A percentile compares a stretch with the other conserved stretches of the same genome.
phyloP scores from a whole-genome alignment of 2,329 filamentous ascomycete species.

The Xylariaceae sp. region DNA sequence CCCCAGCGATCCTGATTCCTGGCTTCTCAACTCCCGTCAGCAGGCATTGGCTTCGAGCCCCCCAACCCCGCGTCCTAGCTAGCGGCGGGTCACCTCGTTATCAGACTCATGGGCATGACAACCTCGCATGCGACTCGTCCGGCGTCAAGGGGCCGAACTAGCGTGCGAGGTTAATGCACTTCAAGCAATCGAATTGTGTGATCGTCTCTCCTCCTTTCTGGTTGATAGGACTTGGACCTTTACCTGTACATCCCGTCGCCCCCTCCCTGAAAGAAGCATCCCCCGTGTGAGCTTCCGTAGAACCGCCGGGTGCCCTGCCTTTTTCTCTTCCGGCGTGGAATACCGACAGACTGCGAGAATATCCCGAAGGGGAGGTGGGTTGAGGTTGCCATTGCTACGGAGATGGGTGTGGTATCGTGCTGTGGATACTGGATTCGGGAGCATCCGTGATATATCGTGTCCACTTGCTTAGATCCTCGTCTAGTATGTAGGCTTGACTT shows the following conservation, averaged over 20 bases:
- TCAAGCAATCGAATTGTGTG: neutral
- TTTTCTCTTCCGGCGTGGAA: conserved; percentile 7
- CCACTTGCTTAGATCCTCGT: neutral
- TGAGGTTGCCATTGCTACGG: conserved; percentile 14
- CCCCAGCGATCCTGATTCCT: too few relatives aligned
- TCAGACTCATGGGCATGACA: neutral
- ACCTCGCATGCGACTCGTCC: neutral
- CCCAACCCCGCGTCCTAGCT: conserved; percentile 9
- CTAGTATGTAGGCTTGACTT: too few relatives aligned
- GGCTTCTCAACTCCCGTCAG: neutral
- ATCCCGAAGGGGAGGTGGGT: conserved; percentile 30
- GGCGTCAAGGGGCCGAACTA: neutral
- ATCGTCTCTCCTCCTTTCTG: neutral
- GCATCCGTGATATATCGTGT: neutral
- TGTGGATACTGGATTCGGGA: neutral
- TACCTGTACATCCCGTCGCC: neutral
- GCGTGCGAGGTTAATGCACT: neutral
- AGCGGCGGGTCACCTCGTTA: too few relatives aligned
- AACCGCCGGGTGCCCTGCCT: neutral
- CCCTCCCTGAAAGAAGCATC: neutral
- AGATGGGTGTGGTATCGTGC: neutral
- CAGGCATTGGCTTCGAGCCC: neutral
- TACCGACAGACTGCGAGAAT: conserved; percentile 31
- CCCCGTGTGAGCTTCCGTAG: neutral
- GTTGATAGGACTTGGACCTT: neutral